Evolutionary conservation across 2,329 filamentous ascomycete genomes (phyloP).

Genomic region (Salinomyces thailandicus): DNA sequence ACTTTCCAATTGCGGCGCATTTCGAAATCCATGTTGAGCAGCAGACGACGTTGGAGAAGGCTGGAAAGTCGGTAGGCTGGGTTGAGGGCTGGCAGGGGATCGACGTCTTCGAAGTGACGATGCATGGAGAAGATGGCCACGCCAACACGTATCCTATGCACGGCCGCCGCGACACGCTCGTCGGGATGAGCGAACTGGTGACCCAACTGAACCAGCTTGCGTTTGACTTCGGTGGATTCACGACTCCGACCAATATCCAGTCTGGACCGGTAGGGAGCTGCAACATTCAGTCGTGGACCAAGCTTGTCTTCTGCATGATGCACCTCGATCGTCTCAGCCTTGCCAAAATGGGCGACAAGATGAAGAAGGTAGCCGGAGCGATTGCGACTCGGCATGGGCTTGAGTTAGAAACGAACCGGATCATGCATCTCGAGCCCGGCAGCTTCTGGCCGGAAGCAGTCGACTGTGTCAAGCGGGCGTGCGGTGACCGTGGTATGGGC

Average conservation of each 20-base stretch:
- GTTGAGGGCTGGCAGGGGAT: constrained; percentile 15
- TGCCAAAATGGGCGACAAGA: constrained; percentile 17
- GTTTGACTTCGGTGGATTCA: constrained; percentile 11
- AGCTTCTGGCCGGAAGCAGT: constrained; percentile 7
- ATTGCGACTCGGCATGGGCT: not conserved
- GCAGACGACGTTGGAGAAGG: constrained; percentile 8
- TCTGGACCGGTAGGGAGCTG: constrained; percentile 15
- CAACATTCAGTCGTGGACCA: constrained; percentile 23
- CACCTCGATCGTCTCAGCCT: constrained; percentile 14
- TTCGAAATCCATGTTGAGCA: constrained; percentile 19
- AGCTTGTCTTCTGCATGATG: constrained; percentile 20
- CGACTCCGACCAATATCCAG: constrained; percentile 20
- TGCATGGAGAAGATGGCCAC: constrained; percentile 15
- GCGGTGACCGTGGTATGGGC: constrained; percentile 16
- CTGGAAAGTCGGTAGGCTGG: constrained; percentile 9
- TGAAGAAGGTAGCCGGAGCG: constrained; percentile 5
- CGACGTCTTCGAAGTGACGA: constrained; percentile 7
- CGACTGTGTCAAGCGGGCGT: constrained; percentile 17
- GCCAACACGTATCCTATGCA: constrained; percentile 24
- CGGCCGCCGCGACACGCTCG: constrained; percentile 16
- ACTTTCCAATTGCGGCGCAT: constrained; percentile 14
- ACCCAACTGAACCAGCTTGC: constrained; percentile 15
- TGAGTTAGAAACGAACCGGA: not conserved
- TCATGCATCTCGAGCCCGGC: constrained; percentile 7
- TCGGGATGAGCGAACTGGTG: constrained; percentile 18